Percentiles rank a stretch among this genome's conserved stretches.
Conservation (phyloP, 345 rosid genomes). For the Populus deltoides region DNA sequence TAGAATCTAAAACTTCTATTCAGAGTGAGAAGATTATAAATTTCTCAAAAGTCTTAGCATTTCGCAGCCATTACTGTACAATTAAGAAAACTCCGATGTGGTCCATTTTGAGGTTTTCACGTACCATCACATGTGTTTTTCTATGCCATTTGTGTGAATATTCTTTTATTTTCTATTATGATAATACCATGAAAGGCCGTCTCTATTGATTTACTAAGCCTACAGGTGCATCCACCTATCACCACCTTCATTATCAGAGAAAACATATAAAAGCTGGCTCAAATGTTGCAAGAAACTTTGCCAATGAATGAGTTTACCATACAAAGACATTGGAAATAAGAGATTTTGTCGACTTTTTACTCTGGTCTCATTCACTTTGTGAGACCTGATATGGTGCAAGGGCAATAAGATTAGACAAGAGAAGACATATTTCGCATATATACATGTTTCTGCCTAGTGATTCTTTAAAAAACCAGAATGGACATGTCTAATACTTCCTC, state of each 20-base stretch:
- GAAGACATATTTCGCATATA: not conserved
- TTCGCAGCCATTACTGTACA: not conserved
- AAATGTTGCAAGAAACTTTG: not conserved
- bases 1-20: slow-evolving; percentile 14
- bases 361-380: not conserved
- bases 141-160: not conserved
- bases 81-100: slow-evolving; percentile 6
- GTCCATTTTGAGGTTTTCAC: slow-evolving; percentile 8
- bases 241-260: not conserved
- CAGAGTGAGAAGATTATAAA: not conserved
- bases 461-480: too few relatives aligned
- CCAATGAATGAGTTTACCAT: not conserved
- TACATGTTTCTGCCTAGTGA: not conserved
- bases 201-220: not conserved
- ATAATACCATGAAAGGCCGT: not conserved
- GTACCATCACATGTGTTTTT: not conserved
- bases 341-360: not conserved
- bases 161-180: not conserved
- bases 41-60: not conserved
- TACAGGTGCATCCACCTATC: too few relatives aligned
- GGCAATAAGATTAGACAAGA: not conserved
- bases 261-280: not conserved
- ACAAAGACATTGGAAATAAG: not conserved
- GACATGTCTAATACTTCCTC: too few relatives aligned
- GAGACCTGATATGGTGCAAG: not conserved